Conservation (phyloP, 257 asterid species). For the Lantana camara region DNA sequence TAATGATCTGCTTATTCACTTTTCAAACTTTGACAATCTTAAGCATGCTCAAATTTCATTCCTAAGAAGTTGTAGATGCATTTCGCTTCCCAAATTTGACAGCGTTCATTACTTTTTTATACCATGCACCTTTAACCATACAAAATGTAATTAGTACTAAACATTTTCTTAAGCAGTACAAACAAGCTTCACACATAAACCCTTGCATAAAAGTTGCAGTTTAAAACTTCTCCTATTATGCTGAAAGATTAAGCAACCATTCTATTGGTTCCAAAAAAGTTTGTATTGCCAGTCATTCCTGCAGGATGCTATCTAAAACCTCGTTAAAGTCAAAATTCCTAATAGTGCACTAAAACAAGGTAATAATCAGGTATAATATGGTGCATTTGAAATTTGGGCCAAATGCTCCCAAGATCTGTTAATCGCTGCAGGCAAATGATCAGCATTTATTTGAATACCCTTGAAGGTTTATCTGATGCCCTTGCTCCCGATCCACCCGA, state of each 20-base stretch:
- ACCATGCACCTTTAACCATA: conserved; percentile 9
- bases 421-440: conserved; percentile 2
- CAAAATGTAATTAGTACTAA: background rate
- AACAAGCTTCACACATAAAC: conserved; percentile 5
- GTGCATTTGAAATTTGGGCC: conserved; percentile 9
- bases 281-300: conserved; percentile 3
- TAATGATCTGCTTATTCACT: conserved; percentile 3
- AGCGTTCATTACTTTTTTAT: background rate
- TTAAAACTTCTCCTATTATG: background rate
- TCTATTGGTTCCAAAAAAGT: background rate
- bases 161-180: background rate
- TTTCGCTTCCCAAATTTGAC: conserved; percentile 1
- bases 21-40: conserved; percentile 2
- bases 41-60: no score
- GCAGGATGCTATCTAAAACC: background rate
- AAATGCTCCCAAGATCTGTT: conserved; percentile 11
- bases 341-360: background rate
- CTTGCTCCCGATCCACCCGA: conserved; percentile 36
- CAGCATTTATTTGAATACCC: conserved; percentile 48
- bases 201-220: background rate
- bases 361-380: background rate
- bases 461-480: conserved; percentile 47
- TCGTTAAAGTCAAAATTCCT: background rate
- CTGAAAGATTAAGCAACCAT: background rate
- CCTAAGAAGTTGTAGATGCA: conserved; percentile 4